These are phyloP conservation scores for Debaryomyces tyrocola DNA, from an alignment of 805 yeast species.

Conservation along the genomic window DNA sequence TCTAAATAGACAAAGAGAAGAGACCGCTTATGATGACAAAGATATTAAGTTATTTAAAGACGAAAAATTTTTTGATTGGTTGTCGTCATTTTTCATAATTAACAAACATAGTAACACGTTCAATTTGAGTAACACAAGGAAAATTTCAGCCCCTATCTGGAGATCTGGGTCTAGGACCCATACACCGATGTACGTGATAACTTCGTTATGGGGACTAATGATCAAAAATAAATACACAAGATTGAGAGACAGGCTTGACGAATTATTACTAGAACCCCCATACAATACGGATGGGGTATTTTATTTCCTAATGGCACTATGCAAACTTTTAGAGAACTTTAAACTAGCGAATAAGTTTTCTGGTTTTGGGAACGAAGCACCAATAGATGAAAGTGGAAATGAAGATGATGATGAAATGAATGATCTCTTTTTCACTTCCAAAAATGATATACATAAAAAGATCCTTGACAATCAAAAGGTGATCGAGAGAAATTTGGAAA, in stretches of 20 bases:
- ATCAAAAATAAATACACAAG: conserved; percentile 32
- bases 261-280: conserved; percentile 43
- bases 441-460: conserved; percentile 6
- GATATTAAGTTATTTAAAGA: conserved; percentile 15
- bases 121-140: conserved; percentile 4
- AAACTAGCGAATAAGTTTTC: conserved; percentile 14
- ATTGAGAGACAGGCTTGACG: conserved; percentile 35
- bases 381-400: conserved; percentile 4
- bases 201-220: conserved; percentile 44
- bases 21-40: neutral
- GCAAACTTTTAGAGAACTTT: conserved; percentile 24
- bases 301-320: conserved; percentile 33
- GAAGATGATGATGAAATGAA: conserved; percentile 2
- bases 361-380: conserved; percentile 1
- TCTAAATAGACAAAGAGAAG: conserved; percentile 21
- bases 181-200: conserved; percentile 41
- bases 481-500: conserved; percentile 14
- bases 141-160: conserved; percentile 35
- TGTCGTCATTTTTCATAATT: conserved; percentile 26
- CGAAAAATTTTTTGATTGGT: conserved; percentile 38
- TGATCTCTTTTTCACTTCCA: neutral
- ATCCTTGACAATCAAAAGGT: conserved; percentile 9
- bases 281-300: conserved; percentile 42
- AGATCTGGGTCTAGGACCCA: conserved; percentile 39
- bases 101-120: conserved; percentile 7